Percentiles rank a stretch among this genome's conserved stretches.
phyloP scores from a whole-genome alignment of 139 green algal genomes.

The Auxenochlorella protothecoides region DNA sequence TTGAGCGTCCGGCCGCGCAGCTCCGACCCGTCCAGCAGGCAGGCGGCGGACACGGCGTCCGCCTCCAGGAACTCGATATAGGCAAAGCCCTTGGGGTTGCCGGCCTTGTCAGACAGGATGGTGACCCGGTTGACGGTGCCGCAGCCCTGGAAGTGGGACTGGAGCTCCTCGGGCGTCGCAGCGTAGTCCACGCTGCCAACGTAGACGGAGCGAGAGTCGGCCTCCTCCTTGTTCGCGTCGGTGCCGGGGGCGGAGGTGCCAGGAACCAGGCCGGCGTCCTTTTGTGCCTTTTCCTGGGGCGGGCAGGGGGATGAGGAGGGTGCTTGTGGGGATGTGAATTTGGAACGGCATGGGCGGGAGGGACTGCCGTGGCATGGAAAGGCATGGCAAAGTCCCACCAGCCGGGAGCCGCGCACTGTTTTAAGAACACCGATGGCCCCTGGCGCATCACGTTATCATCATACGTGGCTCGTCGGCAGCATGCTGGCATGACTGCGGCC shows the following conservation, averaged over 20 bases:
- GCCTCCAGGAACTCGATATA: slow-evolving; percentile 97
- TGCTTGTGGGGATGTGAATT: too few relatives aligned
- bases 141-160: slow-evolving; percentile 67
- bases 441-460: too few relatives aligned
- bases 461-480: too few relatives aligned
- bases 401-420: not conserved
- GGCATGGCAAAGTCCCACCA: too few relatives aligned
- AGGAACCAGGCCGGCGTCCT: slow-evolving; percentile 12
- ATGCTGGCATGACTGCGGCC: too few relatives aligned
- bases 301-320: too few relatives aligned
- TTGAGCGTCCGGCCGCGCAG: slow-evolving; percentile 71
- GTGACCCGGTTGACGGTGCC: slow-evolving; percentile 97
- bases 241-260: slow-evolving; percentile 8
- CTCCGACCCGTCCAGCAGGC: slow-evolving; percentile 71
- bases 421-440: too few relatives aligned
- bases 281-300: slow-evolving; percentile 27
- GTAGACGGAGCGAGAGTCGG: slow-evolving; percentile 78
- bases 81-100: slow-evolving; percentile 90
- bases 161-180: slow-evolving; percentile 89
- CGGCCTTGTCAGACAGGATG: slow-evolving; percentile 91
- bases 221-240: slow-evolving; percentile 65
- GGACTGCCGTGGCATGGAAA: too few relatives aligned
- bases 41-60: slow-evolving; percentile 81
- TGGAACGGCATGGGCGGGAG: too few relatives aligned
- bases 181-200: slow-evolving; percentile 92